Conservation (phyloP, 2,329 filamentous ascomycete genomes). For the Sarocladiaceae sp. region DNA sequence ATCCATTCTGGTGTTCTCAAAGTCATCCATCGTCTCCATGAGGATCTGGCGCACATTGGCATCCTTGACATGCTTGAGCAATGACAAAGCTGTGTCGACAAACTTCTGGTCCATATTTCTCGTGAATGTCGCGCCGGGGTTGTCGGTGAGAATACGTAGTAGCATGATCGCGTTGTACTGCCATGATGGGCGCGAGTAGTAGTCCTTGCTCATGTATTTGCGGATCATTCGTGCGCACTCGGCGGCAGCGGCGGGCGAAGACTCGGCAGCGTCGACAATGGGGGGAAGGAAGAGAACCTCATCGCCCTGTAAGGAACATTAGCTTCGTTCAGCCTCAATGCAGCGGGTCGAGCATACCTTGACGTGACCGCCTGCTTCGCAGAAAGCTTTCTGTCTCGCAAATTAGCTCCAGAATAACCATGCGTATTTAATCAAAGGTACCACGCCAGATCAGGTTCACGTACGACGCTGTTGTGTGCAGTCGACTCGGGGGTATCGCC, state of each 20-base stretch:
- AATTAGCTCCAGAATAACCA: conserved; percentile 15
- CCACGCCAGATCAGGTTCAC: conserved; percentile 17
- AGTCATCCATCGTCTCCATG: conserved; percentile 75
- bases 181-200: conserved; percentile 52
- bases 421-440: not conserved
- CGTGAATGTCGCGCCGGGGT: conserved; percentile 88
- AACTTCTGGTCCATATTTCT: conserved; percentile 84
- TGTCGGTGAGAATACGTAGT: conserved; percentile 83
- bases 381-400: conserved; percentile 64
- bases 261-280: conserved; percentile 93
- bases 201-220: conserved; percentile 69
- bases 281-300: conserved; percentile 88
- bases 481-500: conserved; percentile 61
- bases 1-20: conserved; percentile 64
- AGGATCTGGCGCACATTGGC: conserved; percentile 76
- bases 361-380: conserved; percentile 62
- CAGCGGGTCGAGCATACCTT: conserved; percentile 35
- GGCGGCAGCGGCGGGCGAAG: conserved; percentile 76
- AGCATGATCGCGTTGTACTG: conserved; percentile 98
- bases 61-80: conserved; percentile 66
- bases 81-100: conserved; percentile 64
- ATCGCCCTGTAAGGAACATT: conserved; percentile 53
- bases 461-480: conserved; percentile 60
- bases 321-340: not conserved
- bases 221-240: conserved; percentile 76